Percentiles rank a stretch among this genome's conserved stretches.
Conservation (phyloP, 768 basidiomycete genomes). For the Ephemerocybe angulata region DNA sequence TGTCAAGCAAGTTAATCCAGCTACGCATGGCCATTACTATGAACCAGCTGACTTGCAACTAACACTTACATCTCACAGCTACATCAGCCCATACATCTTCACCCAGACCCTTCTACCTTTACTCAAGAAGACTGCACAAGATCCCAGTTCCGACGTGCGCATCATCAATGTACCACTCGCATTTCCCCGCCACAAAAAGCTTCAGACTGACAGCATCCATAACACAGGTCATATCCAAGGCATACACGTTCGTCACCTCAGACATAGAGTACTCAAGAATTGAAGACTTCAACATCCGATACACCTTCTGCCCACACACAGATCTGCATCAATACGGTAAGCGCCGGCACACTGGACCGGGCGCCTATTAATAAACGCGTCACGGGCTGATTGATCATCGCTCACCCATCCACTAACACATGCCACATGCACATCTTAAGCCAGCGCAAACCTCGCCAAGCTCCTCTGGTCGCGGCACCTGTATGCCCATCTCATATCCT, state of each 20-base stretch:
- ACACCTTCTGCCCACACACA: slow-evolving; percentile 16
- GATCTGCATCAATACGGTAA: slow-evolving; percentile 31
- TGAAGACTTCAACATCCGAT: slow-evolving; percentile 36
- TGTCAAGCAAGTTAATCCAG: no score
- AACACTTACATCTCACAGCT: slow-evolving; percentile 27
- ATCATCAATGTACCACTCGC: slow-evolving; percentile 45
- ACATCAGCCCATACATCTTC: slow-evolving; percentile 52
- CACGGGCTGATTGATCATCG: no score
- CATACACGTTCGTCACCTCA: slow-evolving; percentile 18
- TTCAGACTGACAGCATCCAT: not conserved
- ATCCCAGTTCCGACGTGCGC: slow-evolving; percentile 52
- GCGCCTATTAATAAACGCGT: no score
- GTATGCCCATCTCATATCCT: slow-evolving; percentile 30
- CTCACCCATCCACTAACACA: no score
- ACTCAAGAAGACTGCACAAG: slow-evolving; percentile 44
- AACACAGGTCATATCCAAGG: slow-evolving; percentile 32
- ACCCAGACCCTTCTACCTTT: slow-evolving; percentile 53
- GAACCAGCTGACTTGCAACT: slow-evolving; percentile 4
- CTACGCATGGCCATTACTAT: no score
- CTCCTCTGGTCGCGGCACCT: slow-evolving; percentile 48
- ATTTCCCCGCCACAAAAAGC: not conserved
- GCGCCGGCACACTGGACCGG: no score
- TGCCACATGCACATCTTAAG: slow-evolving; percentile 31
- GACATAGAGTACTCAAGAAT: slow-evolving; percentile 24
- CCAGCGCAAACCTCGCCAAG: slow-evolving; percentile 48